phyloP scores from a whole-genome alignment of 306 rosid species.

The Pterocarpus santalinus region DNA sequence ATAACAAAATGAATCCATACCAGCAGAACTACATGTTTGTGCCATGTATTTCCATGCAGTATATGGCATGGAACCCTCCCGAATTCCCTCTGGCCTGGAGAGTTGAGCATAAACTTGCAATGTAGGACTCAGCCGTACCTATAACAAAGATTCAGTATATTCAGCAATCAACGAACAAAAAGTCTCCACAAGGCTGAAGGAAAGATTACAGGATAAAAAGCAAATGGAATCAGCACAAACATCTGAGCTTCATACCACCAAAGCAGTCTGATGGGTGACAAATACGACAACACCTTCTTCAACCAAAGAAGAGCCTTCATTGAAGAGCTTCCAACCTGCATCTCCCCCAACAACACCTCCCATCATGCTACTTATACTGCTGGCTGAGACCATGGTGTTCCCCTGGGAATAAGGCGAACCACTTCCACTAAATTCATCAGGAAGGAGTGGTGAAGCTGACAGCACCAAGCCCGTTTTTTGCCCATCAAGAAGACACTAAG shows the following conservation, averaged over 20 bases:
- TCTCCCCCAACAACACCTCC: slow-evolving; percentile 98
- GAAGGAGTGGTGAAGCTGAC: slow-evolving; percentile 91
- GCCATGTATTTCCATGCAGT: slow-evolving; percentile 95
- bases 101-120: slow-evolving; percentile 81
- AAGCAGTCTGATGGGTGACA: slow-evolving; percentile 92
- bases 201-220: slow-evolving; percentile 49
- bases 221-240: slow-evolving; percentile 52
- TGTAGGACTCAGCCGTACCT: slow-evolving; percentile 84
- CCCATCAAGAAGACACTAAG: slow-evolving; percentile 97
- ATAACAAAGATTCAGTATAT: slow-evolving; percentile 47
- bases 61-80: slow-evolving; percentile 96
- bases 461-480: slow-evolving; percentile 86
- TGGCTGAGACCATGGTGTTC: slow-evolving; percentile 62
- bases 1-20: slow-evolving; percentile 56
- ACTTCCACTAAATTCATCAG: slow-evolving; percentile 73
- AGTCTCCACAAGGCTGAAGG: slow-evolving; percentile 40
- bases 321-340: slow-evolving; percentile 96
- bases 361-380: slow-evolving; percentile 92
- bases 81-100: slow-evolving; percentile 88
- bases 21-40: slow-evolving; percentile 58
- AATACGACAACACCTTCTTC: slow-evolving; percentile 95
- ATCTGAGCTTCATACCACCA: slow-evolving; percentile 90
- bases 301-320: slow-evolving; percentile 83
- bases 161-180: slow-evolving; percentile 36
- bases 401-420: slow-evolving; percentile 69